phyloP scores from a whole-genome alignment of 495 filamentous ascomycete genomes.

The Hypomontagnella submonticulosa region DNA sequence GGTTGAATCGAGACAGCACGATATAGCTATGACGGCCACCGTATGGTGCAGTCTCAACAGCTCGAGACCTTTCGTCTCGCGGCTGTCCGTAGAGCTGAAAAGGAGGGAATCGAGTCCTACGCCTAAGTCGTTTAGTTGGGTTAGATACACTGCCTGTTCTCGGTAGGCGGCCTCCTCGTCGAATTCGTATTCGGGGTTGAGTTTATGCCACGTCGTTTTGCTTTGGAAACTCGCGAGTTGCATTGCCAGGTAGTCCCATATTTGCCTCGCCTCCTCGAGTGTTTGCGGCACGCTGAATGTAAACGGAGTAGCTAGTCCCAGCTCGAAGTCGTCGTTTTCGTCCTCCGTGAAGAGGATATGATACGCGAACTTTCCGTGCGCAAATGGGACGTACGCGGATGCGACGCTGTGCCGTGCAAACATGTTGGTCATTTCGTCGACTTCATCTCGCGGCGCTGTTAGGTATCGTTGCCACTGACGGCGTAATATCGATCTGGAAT shows the following conservation, averaged over 20 bases:
- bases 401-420: constrained; percentile 40
- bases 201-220: constrained; percentile 35
- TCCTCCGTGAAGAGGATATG: constrained; percentile 42
- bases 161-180: constrained; percentile 28
- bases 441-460: constrained; percentile 34
- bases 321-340: constrained; percentile 29
- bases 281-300: constrained; percentile 33
- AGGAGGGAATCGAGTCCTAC: constrained; percentile 30
- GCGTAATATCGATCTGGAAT: constrained; percentile 29
- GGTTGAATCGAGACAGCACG: constrained; percentile 41
- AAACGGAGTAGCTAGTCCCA: constrained; percentile 16
- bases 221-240: constrained; percentile 38
- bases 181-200: constrained; percentile 41
- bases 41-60: constrained; percentile 37
- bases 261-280: constrained; percentile 31
- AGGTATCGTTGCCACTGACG: constrained; percentile 35
- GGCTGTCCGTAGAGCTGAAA: constrained; percentile 21
- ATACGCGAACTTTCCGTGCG: constrained; percentile 43
- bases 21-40: constrained; percentile 17
- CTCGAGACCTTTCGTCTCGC: constrained; percentile 35
- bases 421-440: constrained; percentile 44
- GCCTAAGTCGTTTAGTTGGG: constrained; percentile 32
- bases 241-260: constrained; percentile 33
- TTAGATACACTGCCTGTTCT: constrained; percentile 35
- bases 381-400: constrained; percentile 37